Evolutionary conservation across 2,329 filamentous ascomycete species (phyloP), one percentile per base, ranked within the genome.

Genomic region (Phoma sp.): DNA sequence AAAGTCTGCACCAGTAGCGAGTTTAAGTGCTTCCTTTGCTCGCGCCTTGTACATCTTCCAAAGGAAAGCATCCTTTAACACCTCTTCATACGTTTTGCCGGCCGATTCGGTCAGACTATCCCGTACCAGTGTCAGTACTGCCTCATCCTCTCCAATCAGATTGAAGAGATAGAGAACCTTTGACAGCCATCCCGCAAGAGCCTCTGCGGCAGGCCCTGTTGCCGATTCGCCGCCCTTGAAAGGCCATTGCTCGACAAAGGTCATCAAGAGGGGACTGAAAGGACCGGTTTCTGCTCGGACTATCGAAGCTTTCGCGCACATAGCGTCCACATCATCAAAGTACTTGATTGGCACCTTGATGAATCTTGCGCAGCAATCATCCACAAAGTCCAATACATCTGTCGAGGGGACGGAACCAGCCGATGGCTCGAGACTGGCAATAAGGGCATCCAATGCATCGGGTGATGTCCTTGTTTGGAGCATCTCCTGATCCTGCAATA

Each of bases 261-360:
- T 83, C 61, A 91, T 82, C 9, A 86, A 79, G 3, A 96, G 66
- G 14, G 91, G 81, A 61, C 89, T 91, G 9, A 85, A 71, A 27
- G 77, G 56, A 52, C 61, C 36, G 30, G 58, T 30, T 2, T 62
- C 51, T 33, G 70, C 59, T 38, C 47, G 52, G 29, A 64, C 53
- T 43, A 45, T 62, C 10, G 58, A 55, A 13, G 24, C 46, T 3
- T 59, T 57, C 7, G 77, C 62, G 38, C 48, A 76, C 71, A 55
- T 75, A 61, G 85, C 81, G 48, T 86, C 81, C 24, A 90, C 74
- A 66, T 86, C 79, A 57, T 95, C 89, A 25, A 95, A 85, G 66
- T 96, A 93, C 69, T 91, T 96, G 67, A 96, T 88, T 0, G 91
- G 89, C 23, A 88, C 88, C 52, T 83, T 86, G 13, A 87, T 87